Percentiles rank a stretch among this genome's conserved stretches.
Conservation (phyloP, 257 asterid species). For the Jasminum sambac region DNA sequence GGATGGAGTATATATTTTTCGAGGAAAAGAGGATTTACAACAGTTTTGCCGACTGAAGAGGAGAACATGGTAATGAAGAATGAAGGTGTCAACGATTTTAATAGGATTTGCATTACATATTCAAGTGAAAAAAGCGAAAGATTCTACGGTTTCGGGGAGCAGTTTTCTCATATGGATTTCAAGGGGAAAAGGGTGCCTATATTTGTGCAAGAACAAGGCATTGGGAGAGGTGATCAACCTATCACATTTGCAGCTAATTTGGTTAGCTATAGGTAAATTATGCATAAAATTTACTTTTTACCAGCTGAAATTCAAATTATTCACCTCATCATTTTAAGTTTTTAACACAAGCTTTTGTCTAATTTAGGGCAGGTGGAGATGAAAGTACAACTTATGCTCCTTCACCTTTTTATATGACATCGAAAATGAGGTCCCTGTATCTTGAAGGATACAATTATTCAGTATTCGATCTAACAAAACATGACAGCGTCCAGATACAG, state of each 20-base stretch:
- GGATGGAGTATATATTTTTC: constrained; percentile 46
- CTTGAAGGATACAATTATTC: constrained; percentile 92
- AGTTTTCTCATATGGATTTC: constrained; percentile 83
- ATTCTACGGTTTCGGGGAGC: constrained; percentile 89
- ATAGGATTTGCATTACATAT: constrained; percentile 72
- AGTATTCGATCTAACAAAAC: constrained; percentile 75
- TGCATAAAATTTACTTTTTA: background rate
- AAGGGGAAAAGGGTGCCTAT: constrained; percentile 87
- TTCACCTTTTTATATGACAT: constrained; percentile 86
- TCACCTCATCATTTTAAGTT: constrained; percentile 7
- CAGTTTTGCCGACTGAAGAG: constrained; percentile 54
- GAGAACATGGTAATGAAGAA: constrained; percentile 49
- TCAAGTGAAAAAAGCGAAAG: constrained; percentile 76
- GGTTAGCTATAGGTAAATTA: constrained; percentile 81
- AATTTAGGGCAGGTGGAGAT: constrained; percentile 92
- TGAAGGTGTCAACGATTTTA: constrained; percentile 39
- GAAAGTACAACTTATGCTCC: constrained; percentile 97
- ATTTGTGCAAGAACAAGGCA: constrained; percentile 95
- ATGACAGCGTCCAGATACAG: constrained; percentile 84
- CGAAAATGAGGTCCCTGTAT: constrained; percentile 87
- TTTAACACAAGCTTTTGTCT: background rate
- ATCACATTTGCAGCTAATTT: constrained; percentile 94
- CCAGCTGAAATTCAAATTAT: background rate
- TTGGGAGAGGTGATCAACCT: constrained; percentile 98
- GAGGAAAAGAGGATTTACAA: constrained; percentile 37